Percentiles rank a stretch among this genome's conserved stretches.
Conservation (phyloP, 2,329 filamentous ascomycete species). For the Calonectria hongkongensis region DNA sequence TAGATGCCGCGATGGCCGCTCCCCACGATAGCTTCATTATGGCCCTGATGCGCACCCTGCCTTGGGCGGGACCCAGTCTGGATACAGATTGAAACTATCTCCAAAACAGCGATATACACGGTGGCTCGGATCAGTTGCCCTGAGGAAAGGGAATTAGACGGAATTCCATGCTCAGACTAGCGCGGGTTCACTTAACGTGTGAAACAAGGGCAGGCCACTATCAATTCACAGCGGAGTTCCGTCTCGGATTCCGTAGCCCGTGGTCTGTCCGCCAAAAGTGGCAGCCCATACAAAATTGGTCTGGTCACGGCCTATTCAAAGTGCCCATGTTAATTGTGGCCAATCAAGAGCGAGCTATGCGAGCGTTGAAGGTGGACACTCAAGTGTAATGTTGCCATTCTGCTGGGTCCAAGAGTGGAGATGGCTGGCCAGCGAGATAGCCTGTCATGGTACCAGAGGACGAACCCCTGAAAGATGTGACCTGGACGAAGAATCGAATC, state of each 20-base stretch:
- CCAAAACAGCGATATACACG: not conserved
- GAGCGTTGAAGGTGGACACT: slow-evolving; percentile 2
- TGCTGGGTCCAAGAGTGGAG: slow-evolving; percentile 4
- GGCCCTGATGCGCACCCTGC: slow-evolving; percentile 1
- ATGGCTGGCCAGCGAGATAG: not conserved
- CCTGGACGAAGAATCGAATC: no score
- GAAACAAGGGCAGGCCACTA: not conserved
- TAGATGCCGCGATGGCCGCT: not conserved
- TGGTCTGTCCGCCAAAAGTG: no score
- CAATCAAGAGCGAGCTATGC: not conserved
- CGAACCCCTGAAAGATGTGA: no score
- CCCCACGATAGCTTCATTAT: not conserved
- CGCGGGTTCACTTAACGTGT: slow-evolving; percentile 6
- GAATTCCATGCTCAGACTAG: not conserved
- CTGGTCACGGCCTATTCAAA: no score
- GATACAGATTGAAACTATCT: not conserved
- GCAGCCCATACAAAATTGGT: no score
- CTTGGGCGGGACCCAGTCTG: not conserved
- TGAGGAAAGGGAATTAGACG: not conserved
- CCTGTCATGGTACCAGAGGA: no score
- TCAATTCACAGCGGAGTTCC: not conserved
- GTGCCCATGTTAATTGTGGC: not conserved
- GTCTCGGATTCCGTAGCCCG: not conserved
- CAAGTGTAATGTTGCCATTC: not conserved
- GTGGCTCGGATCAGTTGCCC: not conserved